phyloP scores from a whole-genome alignment of 192 early-diverging fungal genomes.

The Phlyctochytrium planicorne region DNA sequence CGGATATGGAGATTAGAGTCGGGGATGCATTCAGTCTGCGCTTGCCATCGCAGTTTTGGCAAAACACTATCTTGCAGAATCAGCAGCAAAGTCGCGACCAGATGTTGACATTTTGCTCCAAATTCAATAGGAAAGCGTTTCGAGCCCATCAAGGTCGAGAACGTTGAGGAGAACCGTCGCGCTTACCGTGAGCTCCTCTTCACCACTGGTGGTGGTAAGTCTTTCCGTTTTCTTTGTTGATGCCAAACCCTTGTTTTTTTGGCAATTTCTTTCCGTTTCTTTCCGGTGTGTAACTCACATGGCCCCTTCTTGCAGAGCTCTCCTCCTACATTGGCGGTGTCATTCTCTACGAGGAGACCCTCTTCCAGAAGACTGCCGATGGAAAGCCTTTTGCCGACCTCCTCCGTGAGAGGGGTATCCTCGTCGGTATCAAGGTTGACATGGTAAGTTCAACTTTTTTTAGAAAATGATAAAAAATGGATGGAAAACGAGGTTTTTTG shows the following conservation, averaged over 20 bases:
- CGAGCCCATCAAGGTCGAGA: slow-evolving; percentile 37
- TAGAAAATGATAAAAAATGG: too few species aligned
- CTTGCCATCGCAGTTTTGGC: too few species aligned
- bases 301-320: slow-evolving; percentile 18
- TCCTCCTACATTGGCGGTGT: slow-evolving; percentile 40
- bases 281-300: not conserved
- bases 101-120: not conserved
- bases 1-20: too few species aligned
- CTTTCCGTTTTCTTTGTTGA: slow-evolving; percentile 7
- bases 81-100: too few species aligned
- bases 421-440: slow-evolving; percentile 48
- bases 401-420: slow-evolving; percentile 36
- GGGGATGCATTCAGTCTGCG: too few species aligned
- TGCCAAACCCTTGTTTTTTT: slow-evolving; percentile 11
- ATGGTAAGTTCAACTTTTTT: slow-evolving; percentile 8
- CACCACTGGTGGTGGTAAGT: slow-evolving; percentile 30
- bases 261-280: not conserved
- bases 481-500: too few species aligned
- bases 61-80: too few species aligned
- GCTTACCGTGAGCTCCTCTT: slow-evolving; percentile 49
- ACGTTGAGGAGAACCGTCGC: slow-evolving; percentile 47
- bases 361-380: slow-evolving; percentile 38
- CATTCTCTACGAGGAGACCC: slow-evolving; percentile 47
- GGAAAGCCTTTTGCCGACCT: slow-evolving; percentile 41
- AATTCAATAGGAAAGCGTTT: slow-evolving; percentile 33